Evolutionary conservation across 164 flowering plant genomes (phyloP), one percentile per base, ranked within the genome.

Genomic region (Umbellularia californica): DNA sequence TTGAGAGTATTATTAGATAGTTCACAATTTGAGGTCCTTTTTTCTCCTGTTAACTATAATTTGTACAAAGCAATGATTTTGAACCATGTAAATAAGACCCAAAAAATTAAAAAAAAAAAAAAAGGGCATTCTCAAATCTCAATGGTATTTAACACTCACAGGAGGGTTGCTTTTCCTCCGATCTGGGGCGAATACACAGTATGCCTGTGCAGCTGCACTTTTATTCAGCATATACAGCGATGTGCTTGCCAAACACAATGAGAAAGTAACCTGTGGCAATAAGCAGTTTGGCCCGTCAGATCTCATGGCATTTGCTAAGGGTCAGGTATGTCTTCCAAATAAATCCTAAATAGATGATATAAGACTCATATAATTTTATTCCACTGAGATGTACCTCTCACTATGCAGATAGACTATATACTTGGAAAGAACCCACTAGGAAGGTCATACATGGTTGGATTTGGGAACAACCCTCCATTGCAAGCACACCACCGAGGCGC

Each of bases 361-460:
- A 41, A 9, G 47, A 41, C 11, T 41, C 1, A 41, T 1, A 41
- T 14, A 55, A 55, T 55, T 55, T 55, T 55, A 14, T 5, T 9
- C 11, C 2, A 41, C 6, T 33, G 1, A 33, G 41, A 33, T 4
- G 35, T 33, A 33, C 10, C 60, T 55, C 2, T 55, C 20, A 14
- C 60, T 55, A 55, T 55, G 60, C 80, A 92, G 95, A 91, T 92
- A 77, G 90, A 92, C 70, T 92, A 92, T 74, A 90, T 90, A 72
- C 84, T 92, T 6, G 97, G 95, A 58, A 83, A 81, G 55, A 91
- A 92, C 78, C 95, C 92, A 19, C 70, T 79, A 88, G 85, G 85
- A 50, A 88, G 87, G 88, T 89, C 97, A 75, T 92, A 92, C 79
- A 88, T 92, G 94, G 92, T 89, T 52, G 97, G 95, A 10, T 88